Evolutionary conservation across 495 filamentous ascomycete genomes (phyloP).

Genomic region (Talaromyces borbonicus): DNA sequence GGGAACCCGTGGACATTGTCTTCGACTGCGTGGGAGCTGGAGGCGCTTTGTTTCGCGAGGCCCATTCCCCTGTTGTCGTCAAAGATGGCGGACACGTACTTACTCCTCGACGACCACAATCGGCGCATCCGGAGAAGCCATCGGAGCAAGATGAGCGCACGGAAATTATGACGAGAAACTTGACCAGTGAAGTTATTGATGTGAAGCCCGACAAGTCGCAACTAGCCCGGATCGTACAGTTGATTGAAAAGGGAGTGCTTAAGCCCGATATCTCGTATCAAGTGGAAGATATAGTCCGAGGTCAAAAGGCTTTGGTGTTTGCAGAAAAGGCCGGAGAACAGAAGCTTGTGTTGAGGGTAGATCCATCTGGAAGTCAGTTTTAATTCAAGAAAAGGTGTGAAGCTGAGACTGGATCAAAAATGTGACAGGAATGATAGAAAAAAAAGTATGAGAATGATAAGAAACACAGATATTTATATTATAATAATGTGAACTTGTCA

Average conservation of each 20-base stretch:
- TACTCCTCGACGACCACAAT: slow-evolving; percentile 12
- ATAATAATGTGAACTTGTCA: slow-evolving; percentile 3
- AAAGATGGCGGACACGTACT: slow-evolving; percentile 27
- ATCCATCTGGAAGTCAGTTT: slow-evolving; percentile 9
- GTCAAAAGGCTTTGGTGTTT: slow-evolving; percentile 18
- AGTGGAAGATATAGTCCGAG: slow-evolving; percentile 23
- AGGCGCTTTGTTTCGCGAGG: slow-evolving; percentile 21
- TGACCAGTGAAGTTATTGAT: slow-evolving; percentile 28
- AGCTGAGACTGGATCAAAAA: too few species aligned
- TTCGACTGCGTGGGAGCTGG: slow-evolving; percentile 26
- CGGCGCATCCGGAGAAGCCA: slow-evolving; percentile 5
- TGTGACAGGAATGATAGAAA: background rate
- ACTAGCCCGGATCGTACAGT: slow-evolving; percentile 19
- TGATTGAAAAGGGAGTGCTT: slow-evolving; percentile 29
- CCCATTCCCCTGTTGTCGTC: slow-evolving; percentile 24
- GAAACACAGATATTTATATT: too few species aligned
- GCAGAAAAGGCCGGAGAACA: slow-evolving; percentile 19
- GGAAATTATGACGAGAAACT: slow-evolving; percentile 14
- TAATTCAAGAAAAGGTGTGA: too few species aligned
- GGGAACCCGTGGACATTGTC: slow-evolving; percentile 30
- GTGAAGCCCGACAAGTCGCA: slow-evolving; percentile 27
- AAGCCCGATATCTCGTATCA: slow-evolving; percentile 7
- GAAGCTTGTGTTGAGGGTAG: slow-evolving; percentile 26
- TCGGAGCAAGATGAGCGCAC: slow-evolving; percentile 3
- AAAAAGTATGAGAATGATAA: background rate